Evolutionary conservation across 2,329 filamentous ascomycete genomes (phyloP).

Genomic region (Biscogniauxia sp.): DNA sequence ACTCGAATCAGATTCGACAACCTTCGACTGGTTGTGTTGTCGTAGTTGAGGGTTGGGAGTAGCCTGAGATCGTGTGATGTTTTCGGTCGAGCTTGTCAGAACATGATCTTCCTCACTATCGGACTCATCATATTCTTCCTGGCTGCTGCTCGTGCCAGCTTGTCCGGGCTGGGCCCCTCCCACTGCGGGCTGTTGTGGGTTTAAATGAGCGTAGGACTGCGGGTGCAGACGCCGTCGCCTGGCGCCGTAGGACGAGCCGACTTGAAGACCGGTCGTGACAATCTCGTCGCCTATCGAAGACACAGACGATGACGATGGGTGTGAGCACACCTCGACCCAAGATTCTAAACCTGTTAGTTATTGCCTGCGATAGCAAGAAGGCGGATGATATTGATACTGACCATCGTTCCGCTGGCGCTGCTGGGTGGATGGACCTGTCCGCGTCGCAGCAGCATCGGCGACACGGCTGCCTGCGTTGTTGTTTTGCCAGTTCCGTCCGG

Average conservation of each 20-base stretch:
- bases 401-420: constrained; percentile 29
- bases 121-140: constrained; percentile 92
- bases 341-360: constrained; percentile 63
- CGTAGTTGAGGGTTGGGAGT: constrained; percentile 34
- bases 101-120: constrained; percentile 81
- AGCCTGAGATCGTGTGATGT: constrained; percentile 35
- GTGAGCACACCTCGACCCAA: constrained; percentile 92
- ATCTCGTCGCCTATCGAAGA: constrained; percentile 86
- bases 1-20: constrained; percentile 43
- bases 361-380: constrained; percentile 6
- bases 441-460: constrained; percentile 17
- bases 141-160: constrained; percentile 63
- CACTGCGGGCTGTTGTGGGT: constrained; percentile 35
- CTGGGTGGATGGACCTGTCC: constrained; percentile 17
- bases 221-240: constrained; percentile 53
- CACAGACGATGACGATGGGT: constrained; percentile 88
- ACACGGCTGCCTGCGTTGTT: constrained; percentile 20
- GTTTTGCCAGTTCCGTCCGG: constrained; percentile 24
- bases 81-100: constrained; percentile 59
- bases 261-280: constrained; percentile 80
- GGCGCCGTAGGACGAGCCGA: constrained; percentile 63
- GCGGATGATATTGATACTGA: constrained; percentile 14
- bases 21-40: constrained; percentile 37
- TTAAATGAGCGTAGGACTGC: constrained; percentile 23
- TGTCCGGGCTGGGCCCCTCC: constrained; percentile 40